These are phyloP conservation scores for Ceratopteris richardii DNA, from an alignment of 75 land plant species.

Conservation along the genomic window DNA sequence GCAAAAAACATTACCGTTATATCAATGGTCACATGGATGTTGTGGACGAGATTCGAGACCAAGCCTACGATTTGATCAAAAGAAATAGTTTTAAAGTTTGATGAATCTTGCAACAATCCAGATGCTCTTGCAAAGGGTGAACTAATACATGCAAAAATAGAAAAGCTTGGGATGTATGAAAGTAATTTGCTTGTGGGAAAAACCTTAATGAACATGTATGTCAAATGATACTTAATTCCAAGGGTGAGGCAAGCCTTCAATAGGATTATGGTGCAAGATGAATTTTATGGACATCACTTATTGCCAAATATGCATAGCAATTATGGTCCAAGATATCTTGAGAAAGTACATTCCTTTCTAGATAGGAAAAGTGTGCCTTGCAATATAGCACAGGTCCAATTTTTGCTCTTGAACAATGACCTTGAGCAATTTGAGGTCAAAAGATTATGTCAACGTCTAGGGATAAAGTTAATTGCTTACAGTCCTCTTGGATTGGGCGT, in stretches of 20 bases:
- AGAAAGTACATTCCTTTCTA: conserved; percentile 73
- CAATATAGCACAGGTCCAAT: conserved; percentile 93
- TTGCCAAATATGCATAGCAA: conserved; percentile 37
- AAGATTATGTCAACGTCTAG: conserved; percentile 67
- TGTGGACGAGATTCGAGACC: too few relatives aligned
- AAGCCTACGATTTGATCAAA: too few relatives aligned
- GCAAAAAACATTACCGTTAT: too few relatives aligned
- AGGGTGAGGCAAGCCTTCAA: conserved; percentile 11
- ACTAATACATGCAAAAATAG: conserved; percentile 9
- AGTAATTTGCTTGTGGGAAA: conserved; percentile 8
- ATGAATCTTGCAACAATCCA: conserved; percentile 34
- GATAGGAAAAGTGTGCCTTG: conserved; percentile 73
- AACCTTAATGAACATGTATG: conserved; percentile 12
- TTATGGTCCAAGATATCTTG: conserved; percentile 90
- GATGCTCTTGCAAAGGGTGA: conserved; percentile 31
- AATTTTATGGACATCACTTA: neutral
- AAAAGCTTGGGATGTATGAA: conserved; percentile 4
- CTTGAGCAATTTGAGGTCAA: conserved; percentile 73
- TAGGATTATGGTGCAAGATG: neutral
- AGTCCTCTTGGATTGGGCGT: conserved; percentile 95
- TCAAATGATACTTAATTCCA: conserved; percentile 6
- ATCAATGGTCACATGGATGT: too few relatives aligned
- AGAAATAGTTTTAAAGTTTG: too few relatives aligned
- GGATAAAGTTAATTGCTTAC: conserved; percentile 73
- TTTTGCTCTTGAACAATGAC: conserved; percentile 79